Evolutionary conservation across 495 filamentous ascomycete species (phyloP), one percentile per base, ranked within the genome.

Genomic region (Cercophora sp.): DNA sequence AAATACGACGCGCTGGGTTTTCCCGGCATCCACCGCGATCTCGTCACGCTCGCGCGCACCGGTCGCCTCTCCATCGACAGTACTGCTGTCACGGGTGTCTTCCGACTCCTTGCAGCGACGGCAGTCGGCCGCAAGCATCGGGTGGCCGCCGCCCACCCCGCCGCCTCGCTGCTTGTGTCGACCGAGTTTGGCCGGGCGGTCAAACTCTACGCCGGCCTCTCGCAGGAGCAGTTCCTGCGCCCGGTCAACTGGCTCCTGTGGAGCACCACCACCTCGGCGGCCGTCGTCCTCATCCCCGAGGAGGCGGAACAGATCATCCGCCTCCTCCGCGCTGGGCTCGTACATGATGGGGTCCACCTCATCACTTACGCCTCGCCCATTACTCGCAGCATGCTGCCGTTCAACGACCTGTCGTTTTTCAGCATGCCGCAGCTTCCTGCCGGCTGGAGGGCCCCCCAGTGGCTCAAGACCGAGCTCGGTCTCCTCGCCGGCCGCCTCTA

Each of bases 401-500:
- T 83, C 62, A 78, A 79, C 44, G 58, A 57, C 13, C 57, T 83
- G 0, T 48, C 48, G 0, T 81, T 72, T 55, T 79, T 75, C 54
- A 54, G 70, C 8, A 58, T 78, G 3, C 79, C 81, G 0, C 8
- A 48, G 0, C 66, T 83, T 0, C 70, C 74, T 0, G 2, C 5
- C 0, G 26, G 54, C 2, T 77, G 71, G 70, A 53, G 39, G 4
- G 61, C 71, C 1, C 72, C 80, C 0, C 22, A 51, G 6, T 79
- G 75, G 79, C 61, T 82, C 4, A 67, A 53, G 15, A 68, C 74
- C 15, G 77, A 83, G 48, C 66, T 85, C 0, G 79, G 79, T 1
- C 70, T 83, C 4, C 70, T 82, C 26, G 68, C 78, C 0, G 81
- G 80, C 5, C 61, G 77, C 0, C 60, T 84, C 0, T 84, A 83